Percentiles rank a stretch among this genome's conserved stretches.
These are phyloP conservation scores for Heliocybe sulcata DNA, from an alignment of 1,284 basidiomycete genomes.

Conservation along the genomic window DNA sequence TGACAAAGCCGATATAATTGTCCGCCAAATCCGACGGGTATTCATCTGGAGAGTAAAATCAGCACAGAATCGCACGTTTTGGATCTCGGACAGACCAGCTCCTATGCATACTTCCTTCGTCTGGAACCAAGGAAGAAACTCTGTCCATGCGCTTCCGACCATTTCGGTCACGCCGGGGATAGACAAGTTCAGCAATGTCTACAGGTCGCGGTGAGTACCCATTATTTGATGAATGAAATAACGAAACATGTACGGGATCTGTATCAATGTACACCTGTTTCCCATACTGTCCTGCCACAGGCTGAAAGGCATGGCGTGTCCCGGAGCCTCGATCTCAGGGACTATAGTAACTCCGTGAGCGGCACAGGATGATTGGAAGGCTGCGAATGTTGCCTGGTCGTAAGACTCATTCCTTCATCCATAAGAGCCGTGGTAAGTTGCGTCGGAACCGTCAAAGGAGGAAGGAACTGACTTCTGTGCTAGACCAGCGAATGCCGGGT, in stretches of 20 bases:
- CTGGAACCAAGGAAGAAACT: slow-evolving; percentile 26
- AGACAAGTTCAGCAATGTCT: background rate
- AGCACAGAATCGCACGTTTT: too few relatives aligned
- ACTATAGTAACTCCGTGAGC: slow-evolving; percentile 27
- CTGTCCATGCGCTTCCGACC: slow-evolving; percentile 9
- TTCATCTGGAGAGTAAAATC: slow-evolving; percentile 26
- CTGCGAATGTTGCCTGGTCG: slow-evolving; percentile 22
- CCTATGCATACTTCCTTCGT: slow-evolving; percentile 11
- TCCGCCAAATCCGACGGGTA: slow-evolving; percentile 23
- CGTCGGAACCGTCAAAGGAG: background rate
- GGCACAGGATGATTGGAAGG: slow-evolving; percentile 23
- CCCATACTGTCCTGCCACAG: slow-evolving; percentile 4
- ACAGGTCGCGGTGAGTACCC: background rate
- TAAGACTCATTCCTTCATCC: slow-evolving; percentile 28
- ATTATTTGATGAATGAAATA: slow-evolving; percentile 2
- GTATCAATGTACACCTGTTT: background rate
- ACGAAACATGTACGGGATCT: background rate
- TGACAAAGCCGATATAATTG: slow-evolving; percentile 26
- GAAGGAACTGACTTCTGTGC: background rate
- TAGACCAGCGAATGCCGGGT: slow-evolving; percentile 21
- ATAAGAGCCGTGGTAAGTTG: slow-evolving; percentile 16
- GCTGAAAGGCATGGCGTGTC: slow-evolving; percentile 3
- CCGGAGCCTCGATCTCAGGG: slow-evolving; percentile 26
- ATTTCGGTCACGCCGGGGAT: slow-evolving; percentile 3
- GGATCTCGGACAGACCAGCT: too few relatives aligned